Evolutionary conservation across 805 yeast species (phyloP).

Genomic region (Metschnikowia anglica): DNA sequence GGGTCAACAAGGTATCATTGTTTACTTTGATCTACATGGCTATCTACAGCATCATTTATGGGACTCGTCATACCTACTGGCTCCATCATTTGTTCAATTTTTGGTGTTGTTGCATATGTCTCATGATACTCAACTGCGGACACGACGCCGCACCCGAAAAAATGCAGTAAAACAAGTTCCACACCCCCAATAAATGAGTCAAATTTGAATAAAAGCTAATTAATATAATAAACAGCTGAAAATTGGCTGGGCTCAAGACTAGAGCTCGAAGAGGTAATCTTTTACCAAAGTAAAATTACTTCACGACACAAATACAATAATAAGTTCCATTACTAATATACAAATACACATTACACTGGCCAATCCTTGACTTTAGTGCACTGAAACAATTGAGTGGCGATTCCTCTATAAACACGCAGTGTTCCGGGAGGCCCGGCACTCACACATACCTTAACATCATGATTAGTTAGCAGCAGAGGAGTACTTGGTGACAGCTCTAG

Average conservation of each 20-base stretch:
- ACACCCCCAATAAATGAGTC: not conserved
- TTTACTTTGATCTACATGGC: slow-evolving; percentile 50
- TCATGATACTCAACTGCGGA: slow-evolving; percentile 5
- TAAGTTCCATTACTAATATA: slow-evolving; percentile 26
- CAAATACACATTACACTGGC: slow-evolving; percentile 24
- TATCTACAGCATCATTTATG: slow-evolving; percentile 66
- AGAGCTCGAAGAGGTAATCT: too few relatives aligned
- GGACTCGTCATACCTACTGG: slow-evolving; percentile 82
- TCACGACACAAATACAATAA: slow-evolving; percentile 13
- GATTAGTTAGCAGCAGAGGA: slow-evolving; percentile 37
- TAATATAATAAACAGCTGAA: not conserved
- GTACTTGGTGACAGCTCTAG: slow-evolving; percentile 42
- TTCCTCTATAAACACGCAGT: slow-evolving; percentile 20
- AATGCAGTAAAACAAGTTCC: slow-evolving; percentile 1
- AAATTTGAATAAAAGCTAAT: not conserved
- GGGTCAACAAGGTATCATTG: slow-evolving; percentile 14
- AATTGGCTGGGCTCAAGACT: not conserved
- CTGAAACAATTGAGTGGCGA: slow-evolving; percentile 18
- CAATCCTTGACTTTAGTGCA: slow-evolving; percentile 20
- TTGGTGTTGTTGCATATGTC: slow-evolving; percentile 52
- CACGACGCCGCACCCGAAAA: slow-evolving; percentile 5
- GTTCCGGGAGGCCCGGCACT: slow-evolving; percentile 7
- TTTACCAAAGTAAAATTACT: not conserved
- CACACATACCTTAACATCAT: slow-evolving; percentile 18
- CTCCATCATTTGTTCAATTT: slow-evolving; percentile 74